phyloP scores from a whole-genome alignment of 2,329 filamentous ascomycete genomes.

The Exserohilum turcica region DNA sequence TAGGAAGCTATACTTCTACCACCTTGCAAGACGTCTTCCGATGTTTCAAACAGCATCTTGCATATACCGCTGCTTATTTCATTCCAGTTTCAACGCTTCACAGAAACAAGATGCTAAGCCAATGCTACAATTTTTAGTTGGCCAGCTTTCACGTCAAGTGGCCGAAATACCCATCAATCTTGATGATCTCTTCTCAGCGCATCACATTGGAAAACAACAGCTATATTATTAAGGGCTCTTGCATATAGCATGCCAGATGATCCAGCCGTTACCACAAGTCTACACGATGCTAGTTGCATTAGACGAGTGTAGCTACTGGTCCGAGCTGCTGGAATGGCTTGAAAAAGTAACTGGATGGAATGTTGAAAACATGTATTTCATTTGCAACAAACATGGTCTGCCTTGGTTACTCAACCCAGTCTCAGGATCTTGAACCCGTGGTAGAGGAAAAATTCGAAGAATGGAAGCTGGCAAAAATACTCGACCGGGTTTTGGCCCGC shows the following conservation, averaged over 20 bases:
- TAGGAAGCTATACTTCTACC: slow-evolving; percentile 44
- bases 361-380: slow-evolving; percentile 29
- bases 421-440: slow-evolving; percentile 14
- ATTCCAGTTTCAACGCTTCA: slow-evolving; percentile 46
- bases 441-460: slow-evolving; percentile 4
- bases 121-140: slow-evolving; percentile 47
- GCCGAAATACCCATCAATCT: slow-evolving; percentile 21
- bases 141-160: slow-evolving; percentile 40
- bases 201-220: slow-evolving; percentile 25
- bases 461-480: slow-evolving; percentile 32
- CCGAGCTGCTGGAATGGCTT: slow-evolving; percentile 30
- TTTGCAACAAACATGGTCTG: slow-evolving; percentile 11
- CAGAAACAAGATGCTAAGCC: slow-evolving; percentile 45
- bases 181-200: slow-evolving; percentile 34
- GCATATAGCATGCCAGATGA: slow-evolving; percentile 27
- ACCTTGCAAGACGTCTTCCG: slow-evolving; percentile 40
- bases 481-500: slow-evolving; percentile 31
- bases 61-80: slow-evolving; percentile 28
- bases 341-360: slow-evolving; percentile 27
- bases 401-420: slow-evolving; percentile 35
- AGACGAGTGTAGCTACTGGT: slow-evolving; percentile 32
- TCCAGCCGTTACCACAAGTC: slow-evolving; percentile 26
- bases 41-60: slow-evolving; percentile 14
- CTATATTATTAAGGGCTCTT: slow-evolving; percentile 31
- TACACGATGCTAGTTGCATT: slow-evolving; percentile 36